Base-by-base conservation (phyloP, 2,329 filamentous ascomycete species). In the Beauveria sp. region DNA sequence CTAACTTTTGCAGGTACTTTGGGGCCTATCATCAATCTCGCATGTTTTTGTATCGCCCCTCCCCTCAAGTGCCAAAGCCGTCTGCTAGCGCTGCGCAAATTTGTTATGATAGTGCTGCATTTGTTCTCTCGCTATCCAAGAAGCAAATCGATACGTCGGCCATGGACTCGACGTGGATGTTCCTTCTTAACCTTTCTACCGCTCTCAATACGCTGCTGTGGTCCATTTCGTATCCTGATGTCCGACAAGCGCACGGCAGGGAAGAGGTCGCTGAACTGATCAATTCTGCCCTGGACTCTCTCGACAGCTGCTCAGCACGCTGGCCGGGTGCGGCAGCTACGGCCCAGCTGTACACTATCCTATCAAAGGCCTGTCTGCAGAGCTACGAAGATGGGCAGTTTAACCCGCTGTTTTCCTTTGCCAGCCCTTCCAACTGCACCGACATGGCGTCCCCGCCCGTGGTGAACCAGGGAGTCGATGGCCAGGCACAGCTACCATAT, bases 81-180 rank as follows among this genome's bases (percentile, higher is more conserved):
- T 93, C 91, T 0, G 73, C 88, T 8, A 77, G 82, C n/a, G 91
- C 93, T 1, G 93, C 93, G 1, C 77, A 83, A 38, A 87, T 86
- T 66, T 98, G 93, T 71, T 97, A 89, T 69, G 87, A 95, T 51
- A 92, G 91, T 46, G 87, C 91, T 52, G 81, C 87, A 12, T 90
- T 86, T 73, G 93, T 96, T 70, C 90, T 97, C 67, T 82, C 87
- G 66, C 85, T 93, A 71, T 88, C 92, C 50, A 86, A 85, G 70
- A 86, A 89, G 68, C 92, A 96, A 72, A 88, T 96, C 70, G 84
- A 88, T 66, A 86, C 83, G 18, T 82, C 84, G 16, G 86, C 86
- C 24, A 85, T 95, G 12, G 93, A 97, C 70, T 81, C 97, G 63
- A 97, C 93, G 1, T 98, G 93, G 93, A 88, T 96, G 49, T 96